These are phyloP conservation scores for Daldinia vernicosa DNA, from an alignment of 495 filamentous ascomycete genomes.

Conservation along the genomic window DNA sequence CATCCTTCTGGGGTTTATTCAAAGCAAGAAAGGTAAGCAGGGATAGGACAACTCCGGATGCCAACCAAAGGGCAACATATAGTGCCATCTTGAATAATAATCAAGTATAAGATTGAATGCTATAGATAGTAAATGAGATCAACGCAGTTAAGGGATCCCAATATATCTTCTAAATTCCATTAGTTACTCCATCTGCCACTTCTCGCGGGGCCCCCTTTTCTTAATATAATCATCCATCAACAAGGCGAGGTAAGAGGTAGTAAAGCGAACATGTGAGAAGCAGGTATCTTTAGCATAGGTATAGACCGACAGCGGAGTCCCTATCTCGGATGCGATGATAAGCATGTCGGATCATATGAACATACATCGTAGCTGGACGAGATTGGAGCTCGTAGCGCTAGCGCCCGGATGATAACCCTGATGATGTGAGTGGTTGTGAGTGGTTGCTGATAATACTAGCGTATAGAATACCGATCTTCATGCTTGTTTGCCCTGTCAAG, in stretches of 20 bases:
- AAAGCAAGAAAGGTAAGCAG: conserved; percentile 43
- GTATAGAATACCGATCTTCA: conserved; percentile 32
- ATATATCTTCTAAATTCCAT: conserved; percentile 7
- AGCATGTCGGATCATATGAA: conserved; percentile 7
- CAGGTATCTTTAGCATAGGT: not conserved
- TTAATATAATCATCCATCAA: conserved; percentile 13
- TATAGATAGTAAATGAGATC: not conserved
- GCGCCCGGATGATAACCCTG: conserved; percentile 38
- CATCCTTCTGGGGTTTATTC: conserved; percentile 38
- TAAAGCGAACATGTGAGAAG: conserved; percentile 1
- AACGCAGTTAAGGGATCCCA: not conserved
- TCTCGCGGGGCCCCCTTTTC: conserved; percentile 6
- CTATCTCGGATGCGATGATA: conserved; percentile 32
- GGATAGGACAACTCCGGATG: conserved; percentile 32
- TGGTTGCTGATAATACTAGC: conserved; percentile 45
- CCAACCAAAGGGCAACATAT: conserved; percentile 25
- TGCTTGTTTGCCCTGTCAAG: not conserved
- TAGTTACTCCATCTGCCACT: not conserved
- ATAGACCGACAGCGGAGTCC: conserved; percentile 40
- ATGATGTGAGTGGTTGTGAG: conserved; percentile 39
- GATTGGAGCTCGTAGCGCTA: conserved; percentile 28
- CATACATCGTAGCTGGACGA: conserved; percentile 10
- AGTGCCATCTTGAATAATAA: conserved; percentile 14
- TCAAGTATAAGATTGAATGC: not conserved
- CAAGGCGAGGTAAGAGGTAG: not conserved